Conservation (phyloP, 2,329 filamentous ascomycete species). For the Aspergillus proliferans region DNA sequence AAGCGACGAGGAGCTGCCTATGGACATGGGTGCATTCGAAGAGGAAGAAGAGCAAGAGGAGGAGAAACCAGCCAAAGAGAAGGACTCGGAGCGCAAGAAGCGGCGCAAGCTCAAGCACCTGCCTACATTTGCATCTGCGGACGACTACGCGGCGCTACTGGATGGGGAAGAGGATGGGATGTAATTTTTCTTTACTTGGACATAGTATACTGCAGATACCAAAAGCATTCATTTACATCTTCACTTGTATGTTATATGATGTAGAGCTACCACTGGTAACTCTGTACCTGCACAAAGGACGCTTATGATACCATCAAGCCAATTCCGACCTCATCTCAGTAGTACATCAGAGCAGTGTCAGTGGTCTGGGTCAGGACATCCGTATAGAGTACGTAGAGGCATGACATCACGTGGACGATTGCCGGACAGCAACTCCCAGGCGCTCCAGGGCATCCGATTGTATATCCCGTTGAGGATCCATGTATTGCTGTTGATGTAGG, state of each 20-base stretch:
- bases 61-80: conserved; percentile 36
- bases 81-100: conserved; percentile 50
- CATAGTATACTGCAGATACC: conserved; percentile 12
- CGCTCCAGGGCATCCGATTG: neutral
- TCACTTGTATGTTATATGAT: neutral
- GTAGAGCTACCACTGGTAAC: too few relatives aligned
- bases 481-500: neutral
- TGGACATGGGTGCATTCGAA: conserved; percentile 41
- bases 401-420: neutral
- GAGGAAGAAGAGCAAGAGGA: conserved; percentile 37
- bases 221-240: conserved; percentile 1
- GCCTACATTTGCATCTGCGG: conserved; percentile 85
- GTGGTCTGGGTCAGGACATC: too few relatives aligned
- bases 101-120: conserved; percentile 81
- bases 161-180: conserved; percentile 58
- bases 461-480: neutral
- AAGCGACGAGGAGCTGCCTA: conserved; percentile 51
- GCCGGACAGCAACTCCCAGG: neutral
- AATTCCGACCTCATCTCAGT: too few relatives aligned
- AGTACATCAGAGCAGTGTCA: too few relatives aligned
- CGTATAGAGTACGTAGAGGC: neutral
- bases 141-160: conserved; percentile 86
- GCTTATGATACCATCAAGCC: neutral
- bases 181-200: conserved; percentile 15
- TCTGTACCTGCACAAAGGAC: neutral